Conservation (phyloP, 75 land plant species). For the Ceratopteris richardii region DNA sequence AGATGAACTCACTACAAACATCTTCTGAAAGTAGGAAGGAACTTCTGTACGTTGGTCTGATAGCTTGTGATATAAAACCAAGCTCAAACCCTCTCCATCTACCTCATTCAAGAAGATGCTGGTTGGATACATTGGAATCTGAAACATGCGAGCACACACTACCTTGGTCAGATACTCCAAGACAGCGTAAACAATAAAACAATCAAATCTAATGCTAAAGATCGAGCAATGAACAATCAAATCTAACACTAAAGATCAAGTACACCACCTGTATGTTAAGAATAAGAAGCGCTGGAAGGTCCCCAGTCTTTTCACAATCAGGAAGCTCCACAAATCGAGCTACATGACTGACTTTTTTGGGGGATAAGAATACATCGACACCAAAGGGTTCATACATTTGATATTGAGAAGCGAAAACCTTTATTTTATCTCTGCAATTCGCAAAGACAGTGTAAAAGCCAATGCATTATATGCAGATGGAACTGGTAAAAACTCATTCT, state of each 20-base stretch:
- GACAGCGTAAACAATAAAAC: too few species aligned
- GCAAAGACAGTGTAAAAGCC: too few species aligned
- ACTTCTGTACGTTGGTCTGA: constrained; percentile 46
- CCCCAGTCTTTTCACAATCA: constrained; percentile 22
- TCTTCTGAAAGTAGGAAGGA: constrained; percentile 44
- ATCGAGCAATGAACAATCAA: neutral
- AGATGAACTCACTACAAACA: constrained; percentile 29
- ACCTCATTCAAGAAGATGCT: constrained; percentile 61
- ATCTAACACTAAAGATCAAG: neutral
- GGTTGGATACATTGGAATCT: constrained; percentile 80
- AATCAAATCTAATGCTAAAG: neutral
- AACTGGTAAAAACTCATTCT: too few species aligned
- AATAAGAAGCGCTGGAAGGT: constrained; percentile 65
- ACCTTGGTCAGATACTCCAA: too few species aligned
- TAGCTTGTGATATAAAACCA: constrained; percentile 73
- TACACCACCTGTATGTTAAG: constrained; percentile 80
- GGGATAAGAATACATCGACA: constrained; percentile 67
- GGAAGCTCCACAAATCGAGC: constrained; percentile 81
- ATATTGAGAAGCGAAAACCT: constrained; percentile 56
- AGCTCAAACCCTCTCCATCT: constrained; percentile 85
- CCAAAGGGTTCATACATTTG: constrained; percentile 79
- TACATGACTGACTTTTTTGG: constrained; percentile 70
- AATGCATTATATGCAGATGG: too few species aligned
- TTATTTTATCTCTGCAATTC: constrained; percentile 73
- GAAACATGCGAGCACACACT: constrained; percentile 9